These are phyloP conservation scores for Collybia mongolica DNA, from an alignment of 768 basidiomycete species.

Conservation along the genomic window DNA sequence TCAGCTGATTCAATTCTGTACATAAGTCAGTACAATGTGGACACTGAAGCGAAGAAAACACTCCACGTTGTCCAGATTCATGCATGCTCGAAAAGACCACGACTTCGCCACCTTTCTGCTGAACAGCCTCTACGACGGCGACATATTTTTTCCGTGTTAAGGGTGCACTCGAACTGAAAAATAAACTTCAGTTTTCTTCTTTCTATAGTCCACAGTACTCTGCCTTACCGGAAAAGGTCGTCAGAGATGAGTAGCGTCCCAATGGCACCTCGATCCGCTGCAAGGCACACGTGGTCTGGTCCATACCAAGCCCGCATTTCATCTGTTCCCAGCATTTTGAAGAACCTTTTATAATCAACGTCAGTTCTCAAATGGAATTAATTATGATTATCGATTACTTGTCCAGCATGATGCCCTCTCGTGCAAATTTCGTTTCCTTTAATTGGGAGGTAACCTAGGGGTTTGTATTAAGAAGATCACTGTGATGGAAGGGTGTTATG, in stretches of 20 bases:
- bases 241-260: slow-evolving; percentile 95
- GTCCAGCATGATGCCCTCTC: slow-evolving; percentile 89
- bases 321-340: slow-evolving; percentile 94
- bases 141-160: slow-evolving; percentile 81
- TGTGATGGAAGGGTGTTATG: neutral
- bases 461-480: neutral
- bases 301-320: slow-evolving; percentile 99
- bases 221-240: slow-evolving; percentile 79
- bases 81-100: slow-evolving; percentile 99
- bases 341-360: slow-evolving; percentile 63
- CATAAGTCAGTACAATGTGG: neutral
- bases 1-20: slow-evolving; percentile 91
- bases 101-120: slow-evolving; percentile 87
- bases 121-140: slow-evolving; percentile 82
- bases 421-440: slow-evolving; percentile 95
- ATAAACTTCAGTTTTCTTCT: neutral
- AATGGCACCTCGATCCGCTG: slow-evolving; percentile 90
- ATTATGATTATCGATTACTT: slow-evolving; percentile 43
- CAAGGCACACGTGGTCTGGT: slow-evolving; percentile 88
- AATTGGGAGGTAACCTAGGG: slow-evolving; percentile 67
- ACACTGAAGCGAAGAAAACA: neutral
- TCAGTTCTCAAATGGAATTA: neutral
- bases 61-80: slow-evolving; percentile 94
- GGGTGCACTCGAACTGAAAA: slow-evolving; percentile 74
- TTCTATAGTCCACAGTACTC: neutral